Conservation (phyloP, 768 basidiomycete genomes). For the Leccinum incarnatum region DNA sequence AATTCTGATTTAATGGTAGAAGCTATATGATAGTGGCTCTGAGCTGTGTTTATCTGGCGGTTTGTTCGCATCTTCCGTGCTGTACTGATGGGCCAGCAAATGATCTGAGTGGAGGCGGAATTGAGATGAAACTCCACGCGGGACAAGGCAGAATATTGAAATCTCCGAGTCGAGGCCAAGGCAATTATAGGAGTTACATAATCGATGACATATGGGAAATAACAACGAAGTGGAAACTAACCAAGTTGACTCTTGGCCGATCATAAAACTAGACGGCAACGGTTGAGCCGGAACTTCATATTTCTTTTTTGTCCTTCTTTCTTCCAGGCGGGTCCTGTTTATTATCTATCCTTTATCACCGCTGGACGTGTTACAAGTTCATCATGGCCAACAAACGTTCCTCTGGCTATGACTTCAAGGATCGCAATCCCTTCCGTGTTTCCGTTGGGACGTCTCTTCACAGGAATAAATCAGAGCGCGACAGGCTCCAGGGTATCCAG, state of each 20-base stretch:
- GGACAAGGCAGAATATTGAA: background rate
- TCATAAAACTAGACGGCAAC: conserved; percentile 9
- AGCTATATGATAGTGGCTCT: background rate
- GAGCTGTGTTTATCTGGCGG: background rate
- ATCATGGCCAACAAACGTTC: conserved; percentile 43
- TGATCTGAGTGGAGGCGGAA: background rate
- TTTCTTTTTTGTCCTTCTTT: conserved; percentile 1
- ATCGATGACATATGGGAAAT: background rate
- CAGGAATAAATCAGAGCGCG: conserved; percentile 84
- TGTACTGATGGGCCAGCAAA: background rate
- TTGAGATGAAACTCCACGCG: background rate
- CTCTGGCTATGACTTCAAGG: conserved; percentile 70
- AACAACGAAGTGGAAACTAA: background rate
- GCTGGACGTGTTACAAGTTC: conserved; percentile 16
- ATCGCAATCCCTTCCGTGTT: conserved; percentile 47
- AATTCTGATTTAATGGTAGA: background rate
- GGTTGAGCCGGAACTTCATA: background rate
- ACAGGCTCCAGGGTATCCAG: conserved; percentile 82
- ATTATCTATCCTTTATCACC: conserved; percentile 6
- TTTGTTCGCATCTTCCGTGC: background rate
- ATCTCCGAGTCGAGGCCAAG: background rate
- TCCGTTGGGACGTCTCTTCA: conserved; percentile 50
- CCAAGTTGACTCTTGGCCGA: background rate
- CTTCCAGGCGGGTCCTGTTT: conserved; percentile 31
- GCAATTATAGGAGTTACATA: background rate